Evolutionary conservation across 2,329 filamentous ascomycete genomes (phyloP), one percentile per base, ranked within the genome.

Genomic region (Diatrype stigma): DNA sequence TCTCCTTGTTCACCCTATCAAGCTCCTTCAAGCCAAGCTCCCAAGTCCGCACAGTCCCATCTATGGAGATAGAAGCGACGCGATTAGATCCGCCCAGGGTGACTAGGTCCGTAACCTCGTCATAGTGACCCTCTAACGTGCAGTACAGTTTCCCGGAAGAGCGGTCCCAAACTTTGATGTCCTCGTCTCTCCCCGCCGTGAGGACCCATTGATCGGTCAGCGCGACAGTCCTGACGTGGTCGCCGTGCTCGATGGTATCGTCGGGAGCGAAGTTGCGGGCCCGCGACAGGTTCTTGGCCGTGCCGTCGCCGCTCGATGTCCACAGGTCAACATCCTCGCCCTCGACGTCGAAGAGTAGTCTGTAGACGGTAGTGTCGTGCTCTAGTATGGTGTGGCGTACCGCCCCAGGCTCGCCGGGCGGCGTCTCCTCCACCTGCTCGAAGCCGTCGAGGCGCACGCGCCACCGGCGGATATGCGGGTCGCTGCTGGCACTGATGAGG

Each of bases 281-380:
- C 48, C 91, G 78, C 1, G 85, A 79, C 8, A 96, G 78, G 60
- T 90, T 92, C 67, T 93, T 94, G 2, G 85, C 85, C 0, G 87
- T 91, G 60, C 90, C 94, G 67, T 99, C 94, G 4, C 90, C 91
- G 53, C 90, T 96, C 6, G 92, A 88, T 7, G 93, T 96, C 91
- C 91, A 97, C 14, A 96, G 72, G 60, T 96, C 89, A 30, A 80
- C 84, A 12, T 81, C 79, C 6, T 84, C 82, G 32, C 71, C 73
- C 6, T 75, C 72, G 16, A 68, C 64, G 56, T 91, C 87, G 60
- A 96, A 96, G 19, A 81, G 73, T 14, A 97, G 72, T 57, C 81
- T 85, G 70, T 96, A 95, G 10, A 99, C 84, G 58, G 88, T 94
- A 1, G 94, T 99, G 59, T 96, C 90, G 68, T 99, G 94, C 55